A percentile compares a stretch with the other conserved stretches of the same genome.
Conservation (phyloP, 352 stramenopile genomes). For the Phytopythium sindhum region DNA sequence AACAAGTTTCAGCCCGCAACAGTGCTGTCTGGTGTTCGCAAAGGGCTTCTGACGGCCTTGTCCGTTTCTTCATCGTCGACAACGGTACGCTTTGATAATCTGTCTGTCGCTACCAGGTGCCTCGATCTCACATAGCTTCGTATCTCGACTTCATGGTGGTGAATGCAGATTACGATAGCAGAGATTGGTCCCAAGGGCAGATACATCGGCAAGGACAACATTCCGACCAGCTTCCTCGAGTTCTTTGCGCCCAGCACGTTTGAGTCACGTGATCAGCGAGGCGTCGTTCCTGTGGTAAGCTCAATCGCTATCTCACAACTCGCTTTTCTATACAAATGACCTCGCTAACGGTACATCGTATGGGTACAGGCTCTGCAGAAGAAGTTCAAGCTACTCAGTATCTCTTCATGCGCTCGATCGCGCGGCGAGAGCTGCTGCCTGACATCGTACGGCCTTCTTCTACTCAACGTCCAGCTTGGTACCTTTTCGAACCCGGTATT, state of each 20-base stretch:
- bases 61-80: slow-evolving; percentile 40
- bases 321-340: not conserved
- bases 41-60: slow-evolving; percentile 39
- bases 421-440: slow-evolving; percentile 44
- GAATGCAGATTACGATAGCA: slow-evolving; percentile 34
- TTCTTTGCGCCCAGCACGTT: slow-evolving; percentile 35
- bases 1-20: slow-evolving; percentile 47
- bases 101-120: not conserved
- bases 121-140: not conserved
- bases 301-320: not conserved
- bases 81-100: slow-evolving; percentile 13
- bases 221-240: slow-evolving; percentile 53
- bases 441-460: slow-evolving; percentile 51
- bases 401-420: slow-evolving; percentile 34
- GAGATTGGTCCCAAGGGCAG: slow-evolving; percentile 60
- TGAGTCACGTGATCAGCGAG: slow-evolving; percentile 49
- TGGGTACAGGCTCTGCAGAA: slow-evolving; percentile 21
- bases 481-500: slow-evolving; percentile 29
- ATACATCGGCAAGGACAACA: slow-evolving; percentile 44
- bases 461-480: slow-evolving; percentile 22
- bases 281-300: slow-evolving; percentile 28
- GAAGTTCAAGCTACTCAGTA: slow-evolving; percentile 49
- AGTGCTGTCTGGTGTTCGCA: slow-evolving; percentile 39
- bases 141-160: not conserved
- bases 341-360: not conserved